Base-by-base conservation (phyloP, 2,329 filamentous ascomycete species). In the Raffaelea arxii region DNA sequence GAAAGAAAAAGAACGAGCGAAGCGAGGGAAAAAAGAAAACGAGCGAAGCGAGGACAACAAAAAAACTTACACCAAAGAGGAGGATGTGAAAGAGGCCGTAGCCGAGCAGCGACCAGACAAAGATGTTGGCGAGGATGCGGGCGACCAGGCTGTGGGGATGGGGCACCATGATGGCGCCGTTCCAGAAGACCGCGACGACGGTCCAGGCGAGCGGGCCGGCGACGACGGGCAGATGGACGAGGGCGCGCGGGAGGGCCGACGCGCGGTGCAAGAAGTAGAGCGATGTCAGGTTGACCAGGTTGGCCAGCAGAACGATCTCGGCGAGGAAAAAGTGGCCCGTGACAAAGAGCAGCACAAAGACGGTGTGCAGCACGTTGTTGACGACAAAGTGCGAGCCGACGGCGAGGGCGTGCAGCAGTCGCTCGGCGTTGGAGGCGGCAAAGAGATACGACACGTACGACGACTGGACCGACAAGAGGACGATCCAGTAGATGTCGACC, bases 181-280 rank as follows among this genome's bases (percentile, higher is more conserved):
- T 86, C 86, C 87, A 94, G 71, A 90, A 91, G 45, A 95, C 73
- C 25, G 86, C 84, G 14, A 91, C 80, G 59, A 92, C 86, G 14
- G 84, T 89, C 86, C 87, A 95, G 2, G 84, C 86, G 55, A 94
- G 71, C 6, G 89, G 89, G 0, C 81, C 86, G 16, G 84, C 82
- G 21, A 89, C 79, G 39, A 81, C 80, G 6, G 86, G 79, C 11
- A 81, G 68, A 64, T 92, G 88, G 55, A 94, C 86, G 57, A 85
- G 79, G 16, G 43, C 48, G 22, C 47, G 51, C 21, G 53, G 46
- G 50, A 80, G 74, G 4, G 85, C 79, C 46, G 83, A 82, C 0
- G 75, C 76, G 19, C 75, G 74, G 67, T 94, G 83, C 51, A 84
- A 80, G 76, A 91, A 89, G 69, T 94, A 94, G 25, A 90, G 75